These are phyloP conservation scores for Yamadazyma epiphylla DNA, from an alignment of 1,139 yeast species.

Conservation along the genomic window DNA sequence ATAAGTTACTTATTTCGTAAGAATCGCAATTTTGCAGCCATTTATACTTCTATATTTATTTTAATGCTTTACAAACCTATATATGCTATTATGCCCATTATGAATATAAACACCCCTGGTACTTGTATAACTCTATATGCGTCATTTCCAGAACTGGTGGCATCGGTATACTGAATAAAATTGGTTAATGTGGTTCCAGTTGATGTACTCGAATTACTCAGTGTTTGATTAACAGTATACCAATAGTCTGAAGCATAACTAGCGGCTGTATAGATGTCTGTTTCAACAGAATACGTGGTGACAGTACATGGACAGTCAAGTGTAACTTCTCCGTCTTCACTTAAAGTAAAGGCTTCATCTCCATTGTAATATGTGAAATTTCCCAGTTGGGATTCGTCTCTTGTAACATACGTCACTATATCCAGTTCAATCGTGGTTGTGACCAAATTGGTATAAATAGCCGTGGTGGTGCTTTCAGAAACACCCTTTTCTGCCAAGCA, in stretches of 20 bases:
- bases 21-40: too few relatives aligned
- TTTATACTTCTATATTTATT: too few relatives aligned
- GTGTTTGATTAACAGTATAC: constrained; percentile 2
- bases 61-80: too few relatives aligned
- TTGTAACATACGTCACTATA: constrained; percentile 1
- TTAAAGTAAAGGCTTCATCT: constrained; percentile 1
- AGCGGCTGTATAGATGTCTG: constrained; percentile 1
- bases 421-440: constrained; percentile 1
- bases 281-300: background rate
- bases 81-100: too few relatives aligned
- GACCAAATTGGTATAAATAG: constrained; percentile 1
- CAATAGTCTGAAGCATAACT: constrained; percentile 4
- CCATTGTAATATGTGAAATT: constrained; percentile 1
- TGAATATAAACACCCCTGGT: too few relatives aligned
- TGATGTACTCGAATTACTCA: background rate
- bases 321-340: constrained; percentile 1
- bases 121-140: too few relatives aligned
- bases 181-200: background rate
- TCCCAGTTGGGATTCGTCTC: background rate
- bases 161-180: constrained; percentile 3
- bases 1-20: too few relatives aligned
- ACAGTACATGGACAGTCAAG: constrained; percentile 4
- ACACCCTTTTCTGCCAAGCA: constrained; percentile 4
- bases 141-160: background rate
- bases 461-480: constrained; percentile 1